phyloP scores from a whole-genome alignment of 441 rosid genomes.

The Croton laevigatus region DNA sequence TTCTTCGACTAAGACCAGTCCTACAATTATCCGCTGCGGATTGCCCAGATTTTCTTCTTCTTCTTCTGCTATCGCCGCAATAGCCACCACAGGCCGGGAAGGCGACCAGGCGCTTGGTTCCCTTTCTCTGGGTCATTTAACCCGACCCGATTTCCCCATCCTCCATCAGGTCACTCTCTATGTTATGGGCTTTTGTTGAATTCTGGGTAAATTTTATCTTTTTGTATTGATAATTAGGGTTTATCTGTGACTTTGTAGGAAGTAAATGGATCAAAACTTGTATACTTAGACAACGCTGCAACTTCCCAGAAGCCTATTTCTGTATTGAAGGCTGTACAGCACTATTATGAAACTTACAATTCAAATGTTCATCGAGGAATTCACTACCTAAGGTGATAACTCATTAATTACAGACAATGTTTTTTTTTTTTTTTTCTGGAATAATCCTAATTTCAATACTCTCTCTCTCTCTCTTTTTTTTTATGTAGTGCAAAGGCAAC shows the following conservation, averaged over 20 bases:
- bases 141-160: constrained; percentile 81
- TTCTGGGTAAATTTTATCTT: not conserved
- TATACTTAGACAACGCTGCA: constrained; percentile 90
- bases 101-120: constrained; percentile 25
- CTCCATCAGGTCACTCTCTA: constrained; percentile 64
- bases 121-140: constrained; percentile 65
- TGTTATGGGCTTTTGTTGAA: not conserved
- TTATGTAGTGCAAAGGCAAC: constrained; percentile 79
- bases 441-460: not conserved
- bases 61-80: constrained; percentile 24
- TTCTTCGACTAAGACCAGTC: constrained; percentile 4
- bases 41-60: constrained; percentile 30
- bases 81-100: constrained; percentile 36
- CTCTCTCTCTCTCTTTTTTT: not conserved
- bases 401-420: not conserved
- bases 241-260: constrained; percentile 39
- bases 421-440: not conserved
- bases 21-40: constrained; percentile 25
- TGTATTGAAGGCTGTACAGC: constrained; percentile 66
- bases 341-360: constrained; percentile 68
- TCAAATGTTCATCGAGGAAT: constrained; percentile 90
- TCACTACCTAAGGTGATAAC: constrained; percentile 64
- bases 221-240: not conserved
- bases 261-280: constrained; percentile 75
- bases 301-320: constrained; percentile 84